phyloP scores from a whole-genome alignment of 148 eudicot genomes.

The Bassia scoparia region DNA sequence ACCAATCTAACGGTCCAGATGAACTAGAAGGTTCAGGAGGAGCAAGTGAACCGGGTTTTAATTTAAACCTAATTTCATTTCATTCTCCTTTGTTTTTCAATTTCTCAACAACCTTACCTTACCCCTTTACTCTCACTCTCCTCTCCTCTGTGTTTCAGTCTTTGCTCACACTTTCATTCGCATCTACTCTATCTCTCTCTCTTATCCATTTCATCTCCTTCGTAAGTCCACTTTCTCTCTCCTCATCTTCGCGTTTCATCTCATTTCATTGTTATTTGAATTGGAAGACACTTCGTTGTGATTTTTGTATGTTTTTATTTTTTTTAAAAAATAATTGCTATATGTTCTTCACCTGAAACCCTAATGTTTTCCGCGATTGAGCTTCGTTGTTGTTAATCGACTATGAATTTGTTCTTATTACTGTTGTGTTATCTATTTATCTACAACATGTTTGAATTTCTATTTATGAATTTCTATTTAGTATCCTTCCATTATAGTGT shows the following conservation, averaged over 20 bases:
- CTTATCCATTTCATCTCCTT: background rate
- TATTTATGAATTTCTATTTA: background rate
- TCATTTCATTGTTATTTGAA: background rate
- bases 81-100: background rate
- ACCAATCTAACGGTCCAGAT: constrained; percentile 31
- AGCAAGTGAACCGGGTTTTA: background rate
- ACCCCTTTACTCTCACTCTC: background rate
- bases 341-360: background rate
- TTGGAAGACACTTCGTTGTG: no score
- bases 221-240: constrained; percentile 2
- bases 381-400: background rate
- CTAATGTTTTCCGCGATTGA: background rate
- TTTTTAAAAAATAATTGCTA: background rate
- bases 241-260: background rate
- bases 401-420: background rate
- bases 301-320: background rate
- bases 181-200: background rate
- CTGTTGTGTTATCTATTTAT: background rate
- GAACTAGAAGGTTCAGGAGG: constrained; percentile 25
- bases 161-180: background rate
- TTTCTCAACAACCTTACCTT: background rate
- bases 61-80: constrained; percentile 14
- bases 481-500: background rate
- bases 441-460: background rate
- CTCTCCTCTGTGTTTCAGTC: background rate